Percentiles rank a stretch among this genome's conserved stretches.
These are phyloP conservation scores for Penicillium tannophilum DNA, from an alignment of 495 filamentous ascomycete genomes.

Conservation along the genomic window DNA sequence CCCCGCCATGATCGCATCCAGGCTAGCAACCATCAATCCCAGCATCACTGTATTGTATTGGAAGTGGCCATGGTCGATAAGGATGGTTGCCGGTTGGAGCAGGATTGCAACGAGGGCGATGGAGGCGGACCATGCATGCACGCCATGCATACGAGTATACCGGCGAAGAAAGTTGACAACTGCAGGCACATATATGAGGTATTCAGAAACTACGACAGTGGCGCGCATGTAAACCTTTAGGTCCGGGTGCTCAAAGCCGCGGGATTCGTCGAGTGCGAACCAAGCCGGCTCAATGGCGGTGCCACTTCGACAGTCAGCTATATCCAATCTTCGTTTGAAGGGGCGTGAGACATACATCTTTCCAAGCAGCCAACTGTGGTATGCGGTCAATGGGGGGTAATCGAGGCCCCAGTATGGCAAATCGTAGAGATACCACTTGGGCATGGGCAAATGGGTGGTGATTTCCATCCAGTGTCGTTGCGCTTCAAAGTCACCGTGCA, in stretches of 20 bases:
- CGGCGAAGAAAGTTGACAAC: constrained; percentile 79
- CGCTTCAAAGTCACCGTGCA: constrained; percentile 97
- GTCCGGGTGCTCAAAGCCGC: constrained; percentile 72
- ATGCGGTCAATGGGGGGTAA: constrained; percentile 95
- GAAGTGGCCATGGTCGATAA: constrained; percentile 98
- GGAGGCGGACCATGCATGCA: constrained; percentile 75
- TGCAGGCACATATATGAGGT: constrained; percentile 84
- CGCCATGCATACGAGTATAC: constrained; percentile 68
- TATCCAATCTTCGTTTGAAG: background rate
- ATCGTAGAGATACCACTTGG: constrained; percentile 97
- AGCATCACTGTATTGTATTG: constrained; percentile 99
- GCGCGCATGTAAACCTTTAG: constrained; percentile 96
- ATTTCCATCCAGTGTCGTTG: constrained; percentile 99
- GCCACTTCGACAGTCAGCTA: constrained; percentile 53
- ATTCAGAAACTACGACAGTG: constrained; percentile 87
- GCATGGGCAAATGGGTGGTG: constrained; percentile 82
- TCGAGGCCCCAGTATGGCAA: constrained; percentile 97
- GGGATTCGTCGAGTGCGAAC: constrained; percentile 86
- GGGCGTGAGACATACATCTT: constrained; percentile 60
- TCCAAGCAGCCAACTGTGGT: constrained; percentile 93
- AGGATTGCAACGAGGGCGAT: constrained; percentile 87
- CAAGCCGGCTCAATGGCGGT: constrained; percentile 74
- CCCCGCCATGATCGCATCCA: constrained; percentile 84
- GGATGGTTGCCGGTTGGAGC: constrained; percentile 87
- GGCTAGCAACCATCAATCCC: constrained; percentile 78